Base-by-base conservation (phyloP, 2,329 filamentous ascomycete species). In the Ascochyta fabae region DNA sequence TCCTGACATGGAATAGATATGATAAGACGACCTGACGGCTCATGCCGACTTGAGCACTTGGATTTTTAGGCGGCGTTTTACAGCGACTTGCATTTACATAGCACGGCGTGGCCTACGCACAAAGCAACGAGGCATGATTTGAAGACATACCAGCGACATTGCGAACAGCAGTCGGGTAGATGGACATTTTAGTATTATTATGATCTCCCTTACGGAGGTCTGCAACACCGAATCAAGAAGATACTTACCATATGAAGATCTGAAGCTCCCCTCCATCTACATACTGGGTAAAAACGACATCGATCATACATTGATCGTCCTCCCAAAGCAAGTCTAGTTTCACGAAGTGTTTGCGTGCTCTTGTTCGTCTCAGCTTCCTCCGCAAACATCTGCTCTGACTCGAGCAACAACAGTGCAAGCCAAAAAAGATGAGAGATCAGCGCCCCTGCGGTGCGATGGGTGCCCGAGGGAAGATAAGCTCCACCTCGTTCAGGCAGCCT, bases 101-200 rank as follows among this genome's bases (percentile, higher is more conserved):
- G 22, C 16, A 56, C 31, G 42, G 48, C 48, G 47, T 29, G 26
- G n/a, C 44, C 36, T 7, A 29, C 26, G 3, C 22, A 27, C 24
- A n/a, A 24, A 16, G 40, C 46, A 41, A 55, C 6, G 48, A 51
- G 47, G 42, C 31, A 56, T 26, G 53, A 51, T 42, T 56, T 42
- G 26, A 51, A 47, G 48, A 51, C 39, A 47, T 50, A 56, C 42
- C 42, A 56, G n/a, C 24, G 48, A 43, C 33, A 27, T 10, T 27
- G 41, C 52, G 35, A 29, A 22, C 10, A 47, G 24, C 42, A 43
- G 26, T 43, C 27, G 33, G 19, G 29, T 43, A 56, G 48, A 56
- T 56, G 48, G 38, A 56, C n/a, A 33, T 23, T 46, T 22, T 56
- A 56, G 47, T 16, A 47, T 48, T 44, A 51, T 2, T n/a, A 51